These are phyloP conservation scores for Gnetum montanum DNA, from an alignment of 75 land plant genomes.

Conservation along the genomic window DNA sequence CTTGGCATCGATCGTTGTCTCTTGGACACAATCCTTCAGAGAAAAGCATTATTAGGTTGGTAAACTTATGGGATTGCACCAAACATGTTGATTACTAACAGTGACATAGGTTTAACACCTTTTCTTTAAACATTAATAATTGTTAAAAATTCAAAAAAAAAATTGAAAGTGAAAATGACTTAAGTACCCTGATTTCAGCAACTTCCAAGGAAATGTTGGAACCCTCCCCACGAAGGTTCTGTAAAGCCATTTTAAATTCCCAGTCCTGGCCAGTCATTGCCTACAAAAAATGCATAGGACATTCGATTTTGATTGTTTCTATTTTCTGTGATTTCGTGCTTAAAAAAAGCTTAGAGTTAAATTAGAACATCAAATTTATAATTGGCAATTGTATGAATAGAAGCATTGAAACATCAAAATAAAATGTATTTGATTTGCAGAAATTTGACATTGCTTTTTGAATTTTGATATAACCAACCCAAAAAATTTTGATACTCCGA, in stretches of 20 bases:
- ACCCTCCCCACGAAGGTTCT: constrained; percentile 62
- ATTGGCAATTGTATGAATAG: background rate
- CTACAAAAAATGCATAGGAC: constrained; percentile 34
- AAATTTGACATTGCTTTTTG: too few species aligned
- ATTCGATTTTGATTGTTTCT: too few species aligned
- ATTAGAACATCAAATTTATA: background rate
- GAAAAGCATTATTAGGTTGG: background rate
- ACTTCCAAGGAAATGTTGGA: constrained; percentile 55
- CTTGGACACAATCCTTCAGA: constrained; percentile 5
- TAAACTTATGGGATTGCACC: background rate
- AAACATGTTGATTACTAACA: background rate
- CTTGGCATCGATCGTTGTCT: constrained; percentile 16
- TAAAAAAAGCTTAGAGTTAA: too few species aligned
- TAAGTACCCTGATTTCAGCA: constrained; percentile 54
- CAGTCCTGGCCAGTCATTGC: constrained; percentile 29
- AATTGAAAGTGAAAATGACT: background rate
- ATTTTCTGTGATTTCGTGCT: too few species aligned
- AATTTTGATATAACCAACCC: too few species aligned
- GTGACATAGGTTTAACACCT: too few species aligned
- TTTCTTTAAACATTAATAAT: too few species aligned
- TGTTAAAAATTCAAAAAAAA: too few species aligned
- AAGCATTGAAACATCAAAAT: background rate
- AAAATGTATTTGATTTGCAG: too few species aligned
- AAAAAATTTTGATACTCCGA: too few species aligned
- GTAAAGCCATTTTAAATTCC: constrained; percentile 43